Evolutionary conservation across 805 yeast species (phyloP), one percentile per base, ranked within the genome.

Genomic region (Torulaspora delbrueckii): DNA sequence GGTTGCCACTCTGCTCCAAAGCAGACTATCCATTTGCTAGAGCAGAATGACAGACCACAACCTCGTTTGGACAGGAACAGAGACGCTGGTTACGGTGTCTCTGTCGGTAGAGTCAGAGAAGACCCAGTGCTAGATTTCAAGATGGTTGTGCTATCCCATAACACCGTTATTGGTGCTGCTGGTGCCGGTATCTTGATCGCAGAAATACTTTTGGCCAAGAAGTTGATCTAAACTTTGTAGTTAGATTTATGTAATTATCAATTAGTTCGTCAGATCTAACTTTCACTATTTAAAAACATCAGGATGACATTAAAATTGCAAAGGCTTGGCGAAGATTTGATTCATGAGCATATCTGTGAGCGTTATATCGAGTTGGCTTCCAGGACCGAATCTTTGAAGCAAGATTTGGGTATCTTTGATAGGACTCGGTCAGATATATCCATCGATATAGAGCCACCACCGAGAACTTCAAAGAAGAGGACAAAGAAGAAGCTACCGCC

Each of bases 121-220:
- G 99, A 93, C 65, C 89, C 96, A 7, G 87, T 93, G 9, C 76
- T 93, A 57, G 99, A 93, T 68, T 81, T 78, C 74, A 93, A 93
- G 73, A 91, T 93, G 90, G 96, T 93, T 45, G 93, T 89, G n/a
- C 74, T 93, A 55, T 90, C 97, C 23, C 99, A 93, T 70, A 93
- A 93, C 76, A 93, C 99, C 45, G 78, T 93, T 59, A 87, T 93
- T 56, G 99, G 99, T 63, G 99, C 99, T 62, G 99, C 99, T 22
- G 99, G 99, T 66, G 85, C 97, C 7, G 99, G 99, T 68, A 76
- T 93, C 50, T 79, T 93, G 68, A 93, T 93, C 65, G 99, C 95
- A 43, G 99, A 93, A 73, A 75, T 89, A 45, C 75, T 93, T 58
- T 69, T 78, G 49, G 90, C 90, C 49, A 89, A 84, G 72, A 76